Conservation (phyloP, 2,329 filamentous ascomycete species). For the Drechslerella coelobrocha region DNA sequence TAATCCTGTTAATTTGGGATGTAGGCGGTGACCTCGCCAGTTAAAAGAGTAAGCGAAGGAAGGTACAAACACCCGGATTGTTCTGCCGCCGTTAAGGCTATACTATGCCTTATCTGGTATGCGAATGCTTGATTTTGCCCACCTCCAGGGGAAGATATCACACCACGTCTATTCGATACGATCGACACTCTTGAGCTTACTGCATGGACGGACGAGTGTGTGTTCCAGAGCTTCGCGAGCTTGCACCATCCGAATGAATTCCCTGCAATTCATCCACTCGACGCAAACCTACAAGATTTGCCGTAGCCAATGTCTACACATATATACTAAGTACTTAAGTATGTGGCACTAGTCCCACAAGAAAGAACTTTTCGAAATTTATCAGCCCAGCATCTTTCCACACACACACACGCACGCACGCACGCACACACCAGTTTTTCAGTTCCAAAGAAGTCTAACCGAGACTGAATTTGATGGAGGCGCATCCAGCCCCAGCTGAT, state of each 20-base stretch:
- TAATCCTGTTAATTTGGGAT: no score
- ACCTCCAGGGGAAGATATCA: neutral
- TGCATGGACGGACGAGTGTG: neutral
- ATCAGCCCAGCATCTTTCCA: no score
- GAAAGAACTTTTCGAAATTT: no score
- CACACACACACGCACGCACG: no score
- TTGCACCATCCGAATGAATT: neutral
- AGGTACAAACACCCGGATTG: neutral
- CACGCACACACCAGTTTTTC: no score
- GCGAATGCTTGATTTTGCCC: neutral
- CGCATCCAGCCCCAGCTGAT: neutral
- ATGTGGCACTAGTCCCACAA: no score
- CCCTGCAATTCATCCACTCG: neutral
- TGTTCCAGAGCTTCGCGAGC: neutral
- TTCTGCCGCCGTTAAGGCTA: neutral
- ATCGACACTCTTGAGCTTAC: constrained; percentile 4
- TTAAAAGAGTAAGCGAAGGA: constrained; percentile 11
- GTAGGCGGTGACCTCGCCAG: no score
- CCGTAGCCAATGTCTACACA: no score
- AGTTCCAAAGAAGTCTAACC: neutral
- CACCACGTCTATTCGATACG: constrained; percentile 4
- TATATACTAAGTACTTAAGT: no score
- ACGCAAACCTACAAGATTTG: no score
- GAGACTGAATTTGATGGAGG: constrained; percentile 1
- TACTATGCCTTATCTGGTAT: neutral